Conservation (phyloP, 179 eudicot species). For the Spergularia azorica region DNA sequence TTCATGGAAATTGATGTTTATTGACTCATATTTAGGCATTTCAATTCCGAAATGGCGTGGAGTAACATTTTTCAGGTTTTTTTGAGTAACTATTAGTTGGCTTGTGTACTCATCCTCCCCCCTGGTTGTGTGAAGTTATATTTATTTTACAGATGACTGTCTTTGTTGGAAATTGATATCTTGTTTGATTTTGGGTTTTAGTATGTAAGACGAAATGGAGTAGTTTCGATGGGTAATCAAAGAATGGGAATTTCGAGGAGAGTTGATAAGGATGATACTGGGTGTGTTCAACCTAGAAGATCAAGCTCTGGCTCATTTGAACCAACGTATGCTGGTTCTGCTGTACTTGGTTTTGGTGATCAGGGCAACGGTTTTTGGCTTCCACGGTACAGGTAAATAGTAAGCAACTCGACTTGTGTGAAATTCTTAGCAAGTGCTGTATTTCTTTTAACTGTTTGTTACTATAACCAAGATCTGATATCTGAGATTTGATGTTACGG, state of each 20-base stretch:
- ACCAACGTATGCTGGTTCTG: slow-evolving; percentile 17
- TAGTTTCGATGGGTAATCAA: slow-evolving; percentile 27
- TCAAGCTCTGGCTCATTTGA: slow-evolving; percentile 24
- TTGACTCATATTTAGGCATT: too few relatives aligned
- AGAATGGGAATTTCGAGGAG: slow-evolving; percentile 25
- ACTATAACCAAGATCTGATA: background rate
- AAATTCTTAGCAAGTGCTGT: background rate
- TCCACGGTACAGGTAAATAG: slow-evolving; percentile 47
- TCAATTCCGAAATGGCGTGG: too few relatives aligned
- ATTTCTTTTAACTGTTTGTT: background rate
- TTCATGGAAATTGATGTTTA: too few relatives aligned
- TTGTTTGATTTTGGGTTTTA: slow-evolving; percentile 25
- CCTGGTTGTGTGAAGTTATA: background rate
- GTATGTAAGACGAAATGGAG: slow-evolving; percentile 31
- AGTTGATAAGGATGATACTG: slow-evolving; percentile 36
- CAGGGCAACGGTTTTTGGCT: slow-evolving; percentile 44
- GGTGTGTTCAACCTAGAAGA: slow-evolving; percentile 25
- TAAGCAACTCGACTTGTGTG: background rate
- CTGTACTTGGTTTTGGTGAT: slow-evolving; percentile 30
- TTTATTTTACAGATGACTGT: background rate
- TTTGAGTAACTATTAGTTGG: background rate
- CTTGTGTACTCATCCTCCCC: background rate
- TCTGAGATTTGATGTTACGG: background rate
- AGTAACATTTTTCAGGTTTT: too few relatives aligned
- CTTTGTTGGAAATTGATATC: slow-evolving; percentile 11